Evolutionary conservation across 2,329 filamentous ascomycete genomes (phyloP), one percentile per base, ranked within the genome.

Genomic region (Hypoxylon sp.): DNA sequence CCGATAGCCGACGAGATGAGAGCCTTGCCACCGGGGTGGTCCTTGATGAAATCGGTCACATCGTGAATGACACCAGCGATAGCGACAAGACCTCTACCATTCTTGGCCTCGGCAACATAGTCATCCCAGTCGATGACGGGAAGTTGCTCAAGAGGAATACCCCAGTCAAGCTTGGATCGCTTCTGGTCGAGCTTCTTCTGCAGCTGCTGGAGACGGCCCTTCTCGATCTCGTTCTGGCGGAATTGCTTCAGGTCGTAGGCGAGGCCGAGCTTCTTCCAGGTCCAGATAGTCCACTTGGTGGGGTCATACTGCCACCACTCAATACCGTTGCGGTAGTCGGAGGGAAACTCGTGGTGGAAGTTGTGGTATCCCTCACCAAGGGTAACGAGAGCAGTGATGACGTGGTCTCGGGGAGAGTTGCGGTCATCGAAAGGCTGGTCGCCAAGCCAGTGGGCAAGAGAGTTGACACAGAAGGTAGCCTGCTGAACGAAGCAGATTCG

Each of bases 281-380:
- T 79, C 89, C 88, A 91, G 83, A 92, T 91, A 74, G 81, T 83
- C 89, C 89, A 91, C 81, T 91, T 92, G 77, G 90, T 92, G 4
- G 89, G 89, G 78, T 92, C 89, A 75, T 91, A 92, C 80, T 91
- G 89, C 81, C 86, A 86, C 88, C 89, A 91, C 76, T 91, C 83
- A 69, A 91, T 90, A 50, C 89, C 90, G 76, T 92, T 92, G 75
- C 89, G 88, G 84, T 91, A 91, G 78, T 92, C 89, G 4, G 88
- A 90, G 40, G 89, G 89, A 79, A 91, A 91, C 75, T 91, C 89
- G 82, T 92, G 90, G 81, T 92, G 90, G 84, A 91, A 91, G 83
- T 91, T 92, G 84, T 91, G 89, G 82, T 91, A 92, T 17, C 90
- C 90, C 79, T 92, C 89, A 33, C 89, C 89, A 42, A 92, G 86